Conservation (phyloP, 2,329 filamentous ascomycete species). For the Venturia effusa region DNA sequence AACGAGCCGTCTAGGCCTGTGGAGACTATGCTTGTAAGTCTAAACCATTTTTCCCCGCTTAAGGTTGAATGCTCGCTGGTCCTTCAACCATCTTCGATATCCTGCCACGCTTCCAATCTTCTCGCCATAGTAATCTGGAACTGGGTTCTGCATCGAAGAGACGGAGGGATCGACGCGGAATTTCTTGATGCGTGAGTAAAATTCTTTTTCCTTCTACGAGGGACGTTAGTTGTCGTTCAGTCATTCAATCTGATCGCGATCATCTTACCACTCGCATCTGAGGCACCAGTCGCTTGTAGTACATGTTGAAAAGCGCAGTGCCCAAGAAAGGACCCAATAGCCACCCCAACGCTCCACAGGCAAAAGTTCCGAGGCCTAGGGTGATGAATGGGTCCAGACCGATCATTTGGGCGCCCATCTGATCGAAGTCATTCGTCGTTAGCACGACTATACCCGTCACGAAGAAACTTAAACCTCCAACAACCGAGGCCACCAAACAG, state of each 20-base stretch:
- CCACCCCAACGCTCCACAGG: constrained; percentile 76
- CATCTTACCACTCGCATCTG: constrained; percentile 58
- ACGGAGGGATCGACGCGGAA: constrained; percentile 84
- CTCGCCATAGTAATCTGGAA: constrained; percentile 96
- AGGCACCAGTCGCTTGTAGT: constrained; percentile 58
- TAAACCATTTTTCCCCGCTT: constrained; percentile 63
- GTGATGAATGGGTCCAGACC: constrained; percentile 83
- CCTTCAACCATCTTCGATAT: constrained; percentile 93
- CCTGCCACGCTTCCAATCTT: constrained; percentile 90
- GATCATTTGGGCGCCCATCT: constrained; percentile 52
- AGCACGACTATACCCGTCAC: constrained; percentile 34
- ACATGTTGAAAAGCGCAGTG: constrained; percentile 64
- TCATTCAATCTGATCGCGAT: background rate
- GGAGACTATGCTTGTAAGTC: background rate
- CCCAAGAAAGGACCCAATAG: constrained; percentile 75
- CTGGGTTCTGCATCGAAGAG: constrained; percentile 83
- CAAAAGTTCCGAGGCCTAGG: constrained; percentile 67
- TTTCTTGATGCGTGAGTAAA: constrained; percentile 84
- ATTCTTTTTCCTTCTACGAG: constrained; percentile 76
- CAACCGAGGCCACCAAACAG: constrained; percentile 66
- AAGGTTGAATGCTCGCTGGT: constrained; percentile 85
- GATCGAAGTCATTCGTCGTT: constrained; percentile 58
- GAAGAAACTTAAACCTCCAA: constrained; percentile 52
- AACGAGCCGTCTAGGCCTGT: background rate
- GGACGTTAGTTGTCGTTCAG: background rate